A percentile compares a stretch with the other conserved stretches of the same genome.
phyloP scores from a whole-genome alignment of 116 monocot genomes.

The Cymodocea nodosa region DNA sequence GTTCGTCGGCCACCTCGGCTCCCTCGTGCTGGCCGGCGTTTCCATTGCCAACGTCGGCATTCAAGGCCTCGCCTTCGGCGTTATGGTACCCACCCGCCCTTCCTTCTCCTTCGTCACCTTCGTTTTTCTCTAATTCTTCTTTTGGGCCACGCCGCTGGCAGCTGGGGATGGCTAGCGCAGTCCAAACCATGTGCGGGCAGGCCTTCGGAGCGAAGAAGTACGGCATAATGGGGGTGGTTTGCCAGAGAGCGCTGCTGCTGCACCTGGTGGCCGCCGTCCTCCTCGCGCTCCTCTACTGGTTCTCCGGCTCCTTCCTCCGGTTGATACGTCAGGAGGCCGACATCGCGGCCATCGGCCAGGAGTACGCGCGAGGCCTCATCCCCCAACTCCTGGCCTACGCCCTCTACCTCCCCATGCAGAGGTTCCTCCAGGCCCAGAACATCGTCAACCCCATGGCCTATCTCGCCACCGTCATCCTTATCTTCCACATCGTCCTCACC shows the following conservation, averaged over 20 bases:
- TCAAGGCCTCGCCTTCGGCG: conserved; percentile 56
- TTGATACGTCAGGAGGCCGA: conserved; percentile 21
- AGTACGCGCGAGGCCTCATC: conserved; percentile 35
- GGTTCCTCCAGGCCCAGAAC: conserved; percentile 78
- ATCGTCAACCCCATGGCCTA: conserved; percentile 54
- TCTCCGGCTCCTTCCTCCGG: conserved; percentile 34
- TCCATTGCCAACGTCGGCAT: conserved; percentile 64
- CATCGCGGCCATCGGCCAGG: conserved; percentile 30
- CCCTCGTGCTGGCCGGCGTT: conserved; percentile 51
- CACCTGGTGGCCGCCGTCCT: conserved; percentile 23
- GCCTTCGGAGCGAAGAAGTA: conserved; percentile 51
- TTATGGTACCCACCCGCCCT: conserved; percentile 28
- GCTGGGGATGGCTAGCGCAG: conserved; percentile 61
- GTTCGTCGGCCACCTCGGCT: conserved; percentile 62
- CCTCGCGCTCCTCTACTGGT: conserved; percentile 41
- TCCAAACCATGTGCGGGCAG: conserved; percentile 59
- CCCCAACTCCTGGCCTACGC: conserved; percentile 61
- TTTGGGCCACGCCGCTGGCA: not conserved
- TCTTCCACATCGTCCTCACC: conserved; percentile 36
- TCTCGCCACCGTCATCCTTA: conserved; percentile 23
- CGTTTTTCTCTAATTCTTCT: too few relatives aligned
- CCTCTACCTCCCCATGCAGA: conserved; percentile 59
- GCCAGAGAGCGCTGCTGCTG: conserved; percentile 39
- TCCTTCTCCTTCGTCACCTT: too few relatives aligned
- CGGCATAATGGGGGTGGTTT: conserved; percentile 37